Percentiles rank a stretch among this genome's conserved stretches.
Conservation (phyloP, 2,329 filamentous ascomycete species). For the Aphanoascus verrucosus region DNA sequence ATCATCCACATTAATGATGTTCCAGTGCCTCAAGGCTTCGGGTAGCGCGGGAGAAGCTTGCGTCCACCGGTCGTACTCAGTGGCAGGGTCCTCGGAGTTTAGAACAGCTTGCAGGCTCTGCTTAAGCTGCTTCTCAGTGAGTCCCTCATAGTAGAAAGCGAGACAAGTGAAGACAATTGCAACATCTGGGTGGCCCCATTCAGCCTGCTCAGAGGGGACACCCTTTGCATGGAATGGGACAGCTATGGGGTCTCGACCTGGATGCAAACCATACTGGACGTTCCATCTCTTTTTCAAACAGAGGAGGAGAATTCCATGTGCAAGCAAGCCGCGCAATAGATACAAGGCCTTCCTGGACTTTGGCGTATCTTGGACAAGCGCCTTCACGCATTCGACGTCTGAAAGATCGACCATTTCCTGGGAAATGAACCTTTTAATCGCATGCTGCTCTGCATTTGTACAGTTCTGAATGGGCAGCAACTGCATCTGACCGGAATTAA, state of each 20-base stretch:
- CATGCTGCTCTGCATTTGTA: constrained; percentile 19
- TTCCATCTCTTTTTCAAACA: constrained; percentile 55
- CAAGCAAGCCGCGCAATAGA: constrained; percentile 53
- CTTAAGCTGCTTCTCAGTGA: constrained; percentile 41
- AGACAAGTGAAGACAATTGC: constrained; percentile 55
- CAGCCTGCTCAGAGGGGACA: constrained; percentile 49
- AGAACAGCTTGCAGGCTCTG: constrained; percentile 43
- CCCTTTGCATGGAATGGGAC: constrained; percentile 61
- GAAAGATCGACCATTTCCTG: neutral
- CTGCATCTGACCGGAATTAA: neutral
- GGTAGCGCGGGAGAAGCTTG: constrained; percentile 36
- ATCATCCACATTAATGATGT: constrained; percentile 51
- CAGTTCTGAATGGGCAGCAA: constrained; percentile 20
- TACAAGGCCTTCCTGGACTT: constrained; percentile 33
- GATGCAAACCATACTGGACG: constrained; percentile 53
- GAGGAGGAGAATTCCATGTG: constrained; percentile 49
- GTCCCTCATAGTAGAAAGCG: constrained; percentile 55
- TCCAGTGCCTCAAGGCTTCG: constrained; percentile 42
- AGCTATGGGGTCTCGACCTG: constrained; percentile 39
- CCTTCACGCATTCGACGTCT: constrained; percentile 18
- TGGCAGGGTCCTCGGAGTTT: constrained; percentile 46
- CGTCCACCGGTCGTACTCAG: constrained; percentile 46
- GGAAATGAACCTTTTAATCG: constrained; percentile 24
- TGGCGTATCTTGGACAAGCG: constrained; percentile 21
- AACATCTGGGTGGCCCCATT: constrained; percentile 60